A percentile compares a stretch with the other conserved stretches of the same genome.
These are phyloP conservation scores for Didymella exigua DNA, from an alignment of 2,329 filamentous ascomycete genomes.

Conservation along the genomic window DNA sequence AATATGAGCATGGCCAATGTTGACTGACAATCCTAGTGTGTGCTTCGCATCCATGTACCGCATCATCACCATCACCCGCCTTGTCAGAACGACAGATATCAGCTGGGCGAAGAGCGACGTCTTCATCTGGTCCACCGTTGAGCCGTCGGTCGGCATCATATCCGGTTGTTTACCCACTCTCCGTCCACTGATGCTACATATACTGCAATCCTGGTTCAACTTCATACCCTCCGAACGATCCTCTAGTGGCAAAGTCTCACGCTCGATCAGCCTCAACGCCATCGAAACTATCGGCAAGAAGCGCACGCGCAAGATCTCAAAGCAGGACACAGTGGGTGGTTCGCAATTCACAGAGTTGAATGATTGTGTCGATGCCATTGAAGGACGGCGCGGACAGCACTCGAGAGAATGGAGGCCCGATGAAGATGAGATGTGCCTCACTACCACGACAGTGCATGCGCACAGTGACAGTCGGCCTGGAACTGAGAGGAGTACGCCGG, in stretches of 20 bases:
- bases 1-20: neutral
- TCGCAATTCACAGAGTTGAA: constrained; percentile 18
- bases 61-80: constrained; percentile 30
- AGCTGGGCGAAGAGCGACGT: constrained; percentile 37
- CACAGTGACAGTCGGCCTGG: constrained; percentile 8
- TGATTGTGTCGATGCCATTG: constrained; percentile 1
- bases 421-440: constrained; percentile 31
- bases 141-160: constrained; percentile 36
- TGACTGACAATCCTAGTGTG: constrained; percentile 17
- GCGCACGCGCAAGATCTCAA: constrained; percentile 26
- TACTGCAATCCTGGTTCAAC: constrained; percentile 18
- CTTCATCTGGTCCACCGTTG: constrained; percentile 37
- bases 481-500: neutral
- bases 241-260: constrained; percentile 9
- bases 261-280: constrained; percentile 13
- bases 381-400: neutral
- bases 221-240: constrained; percentile 18
- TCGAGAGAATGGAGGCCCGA: constrained; percentile 25
- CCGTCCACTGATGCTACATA: constrained; percentile 25
- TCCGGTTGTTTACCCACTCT: constrained; percentile 34
- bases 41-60: constrained; percentile 37
- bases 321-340: constrained; percentile 21
- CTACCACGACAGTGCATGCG: constrained; percentile 22
- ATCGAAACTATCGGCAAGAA: constrained; percentile 33
- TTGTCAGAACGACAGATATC: constrained; percentile 28